Conservation (phyloP, 305 asterid genomes). For the Fraxinus latifolia region DNA sequence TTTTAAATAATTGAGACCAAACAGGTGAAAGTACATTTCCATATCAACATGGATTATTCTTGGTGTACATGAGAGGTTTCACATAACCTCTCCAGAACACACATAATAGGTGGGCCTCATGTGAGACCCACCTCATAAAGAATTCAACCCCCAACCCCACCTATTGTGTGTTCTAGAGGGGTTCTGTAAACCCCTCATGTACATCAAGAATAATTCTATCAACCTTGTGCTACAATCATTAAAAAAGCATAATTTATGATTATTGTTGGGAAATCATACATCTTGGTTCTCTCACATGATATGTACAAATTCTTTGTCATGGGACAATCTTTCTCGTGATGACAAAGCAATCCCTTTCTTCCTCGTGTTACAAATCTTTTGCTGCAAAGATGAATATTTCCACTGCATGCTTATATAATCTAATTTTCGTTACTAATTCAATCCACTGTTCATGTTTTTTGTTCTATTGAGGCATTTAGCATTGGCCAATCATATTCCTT, state of each 20-base stretch:
- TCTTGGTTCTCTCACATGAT: not conserved
- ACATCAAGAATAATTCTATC: too few species aligned
- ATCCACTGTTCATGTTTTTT: not conserved
- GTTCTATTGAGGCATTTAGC: not conserved
- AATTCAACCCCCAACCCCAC: too few species aligned
- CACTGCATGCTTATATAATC: conserved; percentile 23
- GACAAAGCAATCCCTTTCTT: conserved; percentile 53
- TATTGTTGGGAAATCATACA: not conserved
- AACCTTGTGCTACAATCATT: too few species aligned
- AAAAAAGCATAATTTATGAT: too few species aligned
- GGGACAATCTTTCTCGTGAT: conserved; percentile 22
- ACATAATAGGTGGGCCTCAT: too few species aligned
- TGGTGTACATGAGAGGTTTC: too few species aligned
- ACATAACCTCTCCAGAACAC: too few species aligned
- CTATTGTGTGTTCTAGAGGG: too few species aligned
- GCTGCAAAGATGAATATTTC: conserved; percentile 37
- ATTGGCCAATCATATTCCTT: not conserved
- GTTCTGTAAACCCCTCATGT: too few species aligned
- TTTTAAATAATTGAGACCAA: not conserved
- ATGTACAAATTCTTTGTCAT: not conserved
- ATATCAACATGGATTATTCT: too few species aligned
- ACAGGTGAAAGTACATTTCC: not conserved
- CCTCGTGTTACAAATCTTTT: conserved; percentile 27
- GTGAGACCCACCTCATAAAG: too few species aligned
- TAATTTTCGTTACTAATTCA: not conserved